These are phyloP conservation scores for Rosellinia necatrix DNA, from an alignment of 2,329 filamentous ascomycete genomes.

Conservation along the genomic window DNA sequence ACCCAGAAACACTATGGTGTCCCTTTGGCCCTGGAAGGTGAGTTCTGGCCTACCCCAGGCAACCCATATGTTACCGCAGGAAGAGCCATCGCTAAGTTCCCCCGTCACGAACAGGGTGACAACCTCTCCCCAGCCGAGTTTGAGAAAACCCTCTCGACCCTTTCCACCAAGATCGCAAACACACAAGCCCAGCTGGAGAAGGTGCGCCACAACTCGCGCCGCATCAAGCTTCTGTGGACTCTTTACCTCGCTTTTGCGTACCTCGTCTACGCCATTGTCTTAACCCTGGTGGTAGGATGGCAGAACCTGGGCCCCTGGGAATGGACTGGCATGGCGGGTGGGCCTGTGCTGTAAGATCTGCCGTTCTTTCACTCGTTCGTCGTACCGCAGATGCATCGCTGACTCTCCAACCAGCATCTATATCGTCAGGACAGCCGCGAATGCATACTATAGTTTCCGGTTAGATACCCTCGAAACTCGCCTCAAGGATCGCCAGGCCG, in stretches of 20 bases:
- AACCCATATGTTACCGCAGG: neutral
- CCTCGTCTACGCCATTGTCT: slow-evolving; percentile 80
- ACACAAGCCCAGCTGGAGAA: slow-evolving; percentile 75
- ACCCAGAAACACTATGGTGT: slow-evolving; percentile 65
- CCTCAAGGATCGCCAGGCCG: slow-evolving; percentile 75
- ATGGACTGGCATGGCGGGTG: slow-evolving; percentile 77
- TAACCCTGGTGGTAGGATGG: slow-evolving; percentile 84
- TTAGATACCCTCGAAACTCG: slow-evolving; percentile 70
- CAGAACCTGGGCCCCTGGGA: slow-evolving; percentile 76
- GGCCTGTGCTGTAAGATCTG: slow-evolving; percentile 71
- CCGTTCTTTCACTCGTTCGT: neutral
- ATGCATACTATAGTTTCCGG: slow-evolving; percentile 79
- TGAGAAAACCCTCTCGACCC: slow-evolving; percentile 83
- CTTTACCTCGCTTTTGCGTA: slow-evolving; percentile 91
- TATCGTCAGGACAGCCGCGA: slow-evolving; percentile 66
- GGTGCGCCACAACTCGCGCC: slow-evolving; percentile 72
- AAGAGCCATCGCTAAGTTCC: neutral
- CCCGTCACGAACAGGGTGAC: slow-evolving; percentile 60
- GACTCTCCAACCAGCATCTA: slow-evolving; percentile 68
- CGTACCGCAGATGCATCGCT: neutral
- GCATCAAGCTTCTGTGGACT: slow-evolving; percentile 83
- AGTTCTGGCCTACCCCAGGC: slow-evolving; percentile 28
- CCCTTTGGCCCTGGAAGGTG: slow-evolving; percentile 85
- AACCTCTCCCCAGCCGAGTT: slow-evolving; percentile 87
- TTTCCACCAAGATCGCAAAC: slow-evolving; percentile 81